Base-by-base conservation (phyloP, 2,329 filamentous ascomycete species). In the Trichoderma cornu-damae region DNA sequence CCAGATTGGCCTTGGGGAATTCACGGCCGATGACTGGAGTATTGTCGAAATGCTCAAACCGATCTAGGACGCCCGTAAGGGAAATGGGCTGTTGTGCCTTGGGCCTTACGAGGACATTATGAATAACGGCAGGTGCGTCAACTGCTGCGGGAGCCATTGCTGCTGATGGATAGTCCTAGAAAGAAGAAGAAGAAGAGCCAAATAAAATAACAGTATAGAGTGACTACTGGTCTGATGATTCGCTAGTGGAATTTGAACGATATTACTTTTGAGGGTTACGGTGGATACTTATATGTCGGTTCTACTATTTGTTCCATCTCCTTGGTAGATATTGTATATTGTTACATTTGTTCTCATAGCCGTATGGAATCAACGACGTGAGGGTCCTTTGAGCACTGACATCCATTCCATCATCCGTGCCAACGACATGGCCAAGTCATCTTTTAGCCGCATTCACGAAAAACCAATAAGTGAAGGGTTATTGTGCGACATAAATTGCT, bases 11-110 rank as follows among this genome's bases (percentile, higher is more conserved):
- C 12, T 75, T 76, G n/a, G 78, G 73, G 60, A 78, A 87, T 64
- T 87, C 85, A 6, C 77, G 77, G 4, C 84, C 85, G 57, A 87
- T 86, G 40, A 79, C 71, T 0, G 84, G 84, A 1, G 84, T 87
- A 4, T 80, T 71, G 30, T 87, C 84, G 57, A 84, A 81, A 2
- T 75, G 74, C 60, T 82, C 75, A 60, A 78, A 81, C 9, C 73
- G 58, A 37, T 84, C 75, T 0, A 85, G 72, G 1, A 68, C 74
- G 0, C 81, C 81, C 2, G 75, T 77, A 3, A 77, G 69, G 66
- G 78, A 75, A 6, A 82, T 7, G 20, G 46, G 22, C 20, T 57
- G 34, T 28, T 57, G 44, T 16, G 28, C 26, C 30, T 57, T 57
- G 9, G 26, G 40, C 38, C 59, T 62, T 34, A 58, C 59, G 26